Evolutionary conservation across 208 protist genomes (phyloP), one percentile per base, ranked within the genome.

Genomic region (Ichthyophonus hoferi): DNA sequence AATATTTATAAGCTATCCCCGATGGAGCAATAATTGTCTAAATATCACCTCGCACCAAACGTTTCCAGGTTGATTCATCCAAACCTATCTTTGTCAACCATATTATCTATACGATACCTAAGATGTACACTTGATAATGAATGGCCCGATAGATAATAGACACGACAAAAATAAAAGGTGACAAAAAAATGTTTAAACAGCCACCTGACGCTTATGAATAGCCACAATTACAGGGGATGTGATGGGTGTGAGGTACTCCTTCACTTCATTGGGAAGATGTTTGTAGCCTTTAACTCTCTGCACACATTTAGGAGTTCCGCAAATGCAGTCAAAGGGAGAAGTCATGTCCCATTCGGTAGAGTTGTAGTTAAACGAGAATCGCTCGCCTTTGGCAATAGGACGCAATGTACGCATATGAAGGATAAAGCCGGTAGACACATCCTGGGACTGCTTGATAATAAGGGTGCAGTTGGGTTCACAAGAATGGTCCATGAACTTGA

Each of bases 261-360:
- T 67, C 50, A 7, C 24, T 24, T 67, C 50, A 7, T 67, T 24
- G 14, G 50, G 7, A 7, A 67, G 50, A 67, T 67, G 24, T 24
- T 67, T 67, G 50, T n/a, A 67, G 24, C 50, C 50, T n/a, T 24
- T 7, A 7, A 67, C 50, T 67, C 50, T 67, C 50, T 67, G 7
- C 14, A 85, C 39, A 85, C 81, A 85, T 31, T 37, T 38, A 34
- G 35, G 39, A 0, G 24, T 50, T 3, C 81, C 40, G 39, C 81
- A 85, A 38, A 38, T 42, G 0, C 81, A 85, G 39, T 85, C 81
- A 38, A 85, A 85, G 14, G 81, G 81, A 14, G 81, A 41, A 38
- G 35, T 37, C 81, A 85, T 85, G 17, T 85, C 81, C 81, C 81
- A 85, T 37, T 85, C 81, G 31, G n/a, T 85, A 3, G 81, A 42